These are phyloP conservation scores for Diospyros lotus DNA, from an alignment of 148 eudicot genomes.

Conservation along the genomic window DNA sequence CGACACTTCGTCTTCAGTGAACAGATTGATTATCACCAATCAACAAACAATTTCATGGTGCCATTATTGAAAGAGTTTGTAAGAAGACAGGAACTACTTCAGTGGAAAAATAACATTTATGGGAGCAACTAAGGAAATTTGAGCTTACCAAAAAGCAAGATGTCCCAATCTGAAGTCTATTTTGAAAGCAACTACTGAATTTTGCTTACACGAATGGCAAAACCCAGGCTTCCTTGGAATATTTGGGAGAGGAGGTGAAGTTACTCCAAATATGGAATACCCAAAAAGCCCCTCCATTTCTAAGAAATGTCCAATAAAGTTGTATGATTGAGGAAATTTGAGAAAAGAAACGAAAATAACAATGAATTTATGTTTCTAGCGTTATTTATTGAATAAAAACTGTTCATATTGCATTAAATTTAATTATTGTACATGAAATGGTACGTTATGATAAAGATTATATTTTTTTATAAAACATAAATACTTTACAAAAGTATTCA, in stretches of 20 bases:
- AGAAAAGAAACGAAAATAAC: not conserved
- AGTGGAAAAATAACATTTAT: not conserved
- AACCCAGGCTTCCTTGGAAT: not conserved
- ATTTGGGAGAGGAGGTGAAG: not conserved
- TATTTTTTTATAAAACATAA: too few relatives aligned
- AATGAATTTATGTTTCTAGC: not conserved
- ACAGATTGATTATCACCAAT: not conserved
- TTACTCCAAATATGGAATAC: not conserved
- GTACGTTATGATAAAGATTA: too few relatives aligned
- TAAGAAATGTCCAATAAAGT: not conserved
- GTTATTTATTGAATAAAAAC: too few relatives aligned
- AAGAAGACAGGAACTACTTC: not conserved
- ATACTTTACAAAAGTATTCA: too few relatives aligned
- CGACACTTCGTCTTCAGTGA: not conserved
- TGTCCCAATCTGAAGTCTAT: not conserved
- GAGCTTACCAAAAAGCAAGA: not conserved
- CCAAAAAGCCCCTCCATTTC: not conserved
- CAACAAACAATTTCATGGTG: not conserved
- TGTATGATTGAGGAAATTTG: not conserved
- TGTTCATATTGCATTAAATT: too few relatives aligned
- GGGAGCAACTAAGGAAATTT: constrained; percentile 2
- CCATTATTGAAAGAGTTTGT: not conserved
- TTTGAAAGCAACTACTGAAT: constrained; percentile 8
- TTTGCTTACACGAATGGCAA: constrained; percentile 9
- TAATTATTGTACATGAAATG: too few relatives aligned